Conservation (phyloP, 176 grass and related monocot species). For the Carex myosuroides region DNA sequence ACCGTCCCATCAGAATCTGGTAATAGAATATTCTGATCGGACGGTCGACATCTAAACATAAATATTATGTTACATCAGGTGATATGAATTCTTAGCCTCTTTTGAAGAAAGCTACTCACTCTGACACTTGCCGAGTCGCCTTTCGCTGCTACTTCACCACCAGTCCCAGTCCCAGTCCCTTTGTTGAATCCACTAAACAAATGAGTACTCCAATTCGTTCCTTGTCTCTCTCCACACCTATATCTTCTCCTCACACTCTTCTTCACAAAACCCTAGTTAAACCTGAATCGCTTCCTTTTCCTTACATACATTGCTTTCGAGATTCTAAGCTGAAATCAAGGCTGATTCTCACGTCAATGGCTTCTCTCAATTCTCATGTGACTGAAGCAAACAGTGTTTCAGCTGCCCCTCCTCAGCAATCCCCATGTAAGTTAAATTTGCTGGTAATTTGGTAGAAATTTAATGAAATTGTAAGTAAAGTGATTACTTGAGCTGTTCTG, state of each 20-base stretch:
- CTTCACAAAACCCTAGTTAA: slow-evolving; percentile 7
- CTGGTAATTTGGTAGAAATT: background rate
- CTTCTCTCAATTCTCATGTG: background rate
- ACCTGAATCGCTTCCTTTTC: background rate
- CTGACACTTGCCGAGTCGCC: background rate
- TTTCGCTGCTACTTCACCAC: background rate
- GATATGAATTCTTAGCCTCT: too few species aligned
- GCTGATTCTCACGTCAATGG: background rate
- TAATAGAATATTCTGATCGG: too few species aligned
- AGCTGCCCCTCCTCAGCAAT: background rate
- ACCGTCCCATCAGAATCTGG: too few species aligned
- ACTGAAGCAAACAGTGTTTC: background rate
- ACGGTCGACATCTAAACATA: too few species aligned
- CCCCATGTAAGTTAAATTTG: background rate
- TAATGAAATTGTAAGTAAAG: background rate
- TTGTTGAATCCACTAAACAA: background rate
- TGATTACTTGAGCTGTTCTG: background rate
- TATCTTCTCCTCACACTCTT: background rate
- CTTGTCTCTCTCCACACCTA: background rate
- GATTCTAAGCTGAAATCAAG: background rate
- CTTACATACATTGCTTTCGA: background rate
- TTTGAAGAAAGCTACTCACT: too few species aligned
- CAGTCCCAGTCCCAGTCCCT: background rate
- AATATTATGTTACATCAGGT: too few species aligned
- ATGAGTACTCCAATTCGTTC: slow-evolving; percentile 12